Percentiles rank a stretch among this genome's conserved stretches.
phyloP scores from a whole-genome alignment of 164 flowering plant species.

The Umbilicus rupestris region DNA sequence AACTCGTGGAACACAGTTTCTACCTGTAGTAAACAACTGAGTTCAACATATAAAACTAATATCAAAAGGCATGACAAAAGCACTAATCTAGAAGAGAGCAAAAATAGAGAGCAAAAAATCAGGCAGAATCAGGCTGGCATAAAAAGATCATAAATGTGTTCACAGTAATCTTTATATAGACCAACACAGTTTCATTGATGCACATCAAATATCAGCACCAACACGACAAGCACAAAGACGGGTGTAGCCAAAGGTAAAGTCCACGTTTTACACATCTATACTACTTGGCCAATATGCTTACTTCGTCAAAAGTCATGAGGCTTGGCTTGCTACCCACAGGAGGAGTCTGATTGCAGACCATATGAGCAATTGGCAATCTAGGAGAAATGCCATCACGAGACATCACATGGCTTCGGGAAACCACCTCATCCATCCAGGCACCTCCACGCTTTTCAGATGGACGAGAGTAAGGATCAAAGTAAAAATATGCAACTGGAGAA shows the following conservation, averaged over 20 bases:
- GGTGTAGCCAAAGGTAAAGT: neutral
- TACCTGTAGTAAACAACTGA: constrained; percentile 43
- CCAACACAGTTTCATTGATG: neutral
- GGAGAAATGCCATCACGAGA: constrained; percentile 58
- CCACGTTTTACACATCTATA: neutral
- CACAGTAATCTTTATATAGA: neutral
- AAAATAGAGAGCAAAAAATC: neutral
- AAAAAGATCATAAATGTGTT: neutral
- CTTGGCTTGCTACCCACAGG: constrained; percentile 93
- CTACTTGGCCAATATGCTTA: constrained; percentile 14
- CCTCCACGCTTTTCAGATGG: constrained; percentile 94
- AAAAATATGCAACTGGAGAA: constrained; percentile 79
- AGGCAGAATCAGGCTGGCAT: too few species aligned
- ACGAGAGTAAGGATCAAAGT: constrained; percentile 96
- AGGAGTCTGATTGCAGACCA: constrained; percentile 96
- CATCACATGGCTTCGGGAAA: constrained; percentile 69
- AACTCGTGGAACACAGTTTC: constrained; percentile 98
- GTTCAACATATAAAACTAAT: neutral
- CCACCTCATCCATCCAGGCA: constrained; percentile 98
- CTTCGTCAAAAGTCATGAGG: constrained; percentile 97
- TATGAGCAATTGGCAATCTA: constrained; percentile 91
- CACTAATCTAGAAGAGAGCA: neutral
- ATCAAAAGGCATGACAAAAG: neutral
- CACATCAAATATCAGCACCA: too few species aligned
- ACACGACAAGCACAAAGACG: too few species aligned